Conservation (phyloP, 176 grass and related monocot species). For the Triticum timopheevii region DNA sequence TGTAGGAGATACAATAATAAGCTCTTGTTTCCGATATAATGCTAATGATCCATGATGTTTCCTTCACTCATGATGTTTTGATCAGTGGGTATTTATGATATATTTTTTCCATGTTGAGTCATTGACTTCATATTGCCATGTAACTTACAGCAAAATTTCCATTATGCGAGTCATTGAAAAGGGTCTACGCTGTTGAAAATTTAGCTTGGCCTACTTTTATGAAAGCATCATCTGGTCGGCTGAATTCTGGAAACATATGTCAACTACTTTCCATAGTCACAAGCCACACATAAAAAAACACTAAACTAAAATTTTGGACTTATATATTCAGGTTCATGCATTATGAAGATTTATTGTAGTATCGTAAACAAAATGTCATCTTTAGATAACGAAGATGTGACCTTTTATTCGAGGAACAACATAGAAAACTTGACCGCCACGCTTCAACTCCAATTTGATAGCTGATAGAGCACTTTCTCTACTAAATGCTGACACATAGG, state of each 20-base stretch:
- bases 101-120: not conserved
- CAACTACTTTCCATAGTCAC: not conserved
- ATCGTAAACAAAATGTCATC: slow-evolving; percentile 22
- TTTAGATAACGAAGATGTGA: slow-evolving; percentile 26
- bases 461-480: slow-evolving; percentile 75
- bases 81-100: not conserved
- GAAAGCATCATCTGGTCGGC: not conserved
- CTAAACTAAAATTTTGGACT: slow-evolving; percentile 10
- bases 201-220: not conserved
- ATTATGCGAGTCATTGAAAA: not conserved
- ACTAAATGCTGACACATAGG: slow-evolving; percentile 75
- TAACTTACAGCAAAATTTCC: not conserved
- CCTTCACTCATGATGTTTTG: not conserved
- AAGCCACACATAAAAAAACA: not conserved
- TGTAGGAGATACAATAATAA: no score
- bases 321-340: slow-evolving; percentile 23
- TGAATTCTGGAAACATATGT: not conserved
- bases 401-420: slow-evolving; percentile 97
- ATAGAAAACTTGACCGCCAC: slow-evolving; percentile 96
- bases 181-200: not conserved
- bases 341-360: not conserved
- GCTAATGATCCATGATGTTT: not conserved
- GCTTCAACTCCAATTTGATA: slow-evolving; percentile 81
- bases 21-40: no score
- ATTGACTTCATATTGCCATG: not conserved